phyloP scores from a whole-genome alignment of 2,329 filamentous ascomycete species.

The Colletotrichum plurivorum region DNA sequence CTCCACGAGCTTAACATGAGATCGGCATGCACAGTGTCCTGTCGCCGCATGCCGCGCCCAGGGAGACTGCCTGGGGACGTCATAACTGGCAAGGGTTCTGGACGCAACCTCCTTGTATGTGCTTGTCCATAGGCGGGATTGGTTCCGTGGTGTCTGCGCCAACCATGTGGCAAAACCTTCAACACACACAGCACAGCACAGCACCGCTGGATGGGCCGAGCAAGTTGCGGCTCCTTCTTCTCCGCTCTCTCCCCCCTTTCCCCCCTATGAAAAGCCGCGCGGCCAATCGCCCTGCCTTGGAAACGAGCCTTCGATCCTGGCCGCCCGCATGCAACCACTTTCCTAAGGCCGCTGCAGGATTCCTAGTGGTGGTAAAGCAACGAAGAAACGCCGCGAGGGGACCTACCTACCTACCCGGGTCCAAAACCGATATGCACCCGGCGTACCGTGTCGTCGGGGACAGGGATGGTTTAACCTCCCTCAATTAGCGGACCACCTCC shows the following conservation, averaged over 20 bases:
- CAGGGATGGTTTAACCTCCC: constrained; percentile 58
- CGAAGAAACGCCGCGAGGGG: no score
- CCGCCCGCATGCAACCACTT: constrained; percentile 56
- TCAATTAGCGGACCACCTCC: constrained; percentile 54
- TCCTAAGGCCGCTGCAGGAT: constrained; percentile 55
- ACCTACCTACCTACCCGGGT: constrained; percentile 49
- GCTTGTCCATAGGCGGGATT: no score
- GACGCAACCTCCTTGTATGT: constrained; percentile 44
- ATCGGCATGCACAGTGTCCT: constrained; percentile 43
- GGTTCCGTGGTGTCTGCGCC: constrained; percentile 48
- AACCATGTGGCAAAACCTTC: constrained; percentile 64
- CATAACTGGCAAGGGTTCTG: constrained; percentile 60
- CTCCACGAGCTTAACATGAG: constrained; percentile 18
- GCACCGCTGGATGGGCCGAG: constrained; percentile 23
- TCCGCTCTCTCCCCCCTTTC: no score
- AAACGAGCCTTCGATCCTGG: constrained; percentile 52
- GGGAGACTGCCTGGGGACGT: constrained; percentile 63
- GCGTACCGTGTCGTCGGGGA: constrained; percentile 59
- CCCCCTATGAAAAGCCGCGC: constrained; percentile 51
- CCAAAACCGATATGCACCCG: constrained; percentile 58
- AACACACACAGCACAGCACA: constrained; percentile 55
- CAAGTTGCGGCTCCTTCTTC: no score
- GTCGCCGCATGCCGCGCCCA: constrained; percentile 55
- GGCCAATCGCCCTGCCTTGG: constrained; percentile 53
- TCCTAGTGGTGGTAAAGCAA: constrained; percentile 50